Conservation (phyloP, 768 basidiomycete genomes). For the Amanita rubescens region DNA sequence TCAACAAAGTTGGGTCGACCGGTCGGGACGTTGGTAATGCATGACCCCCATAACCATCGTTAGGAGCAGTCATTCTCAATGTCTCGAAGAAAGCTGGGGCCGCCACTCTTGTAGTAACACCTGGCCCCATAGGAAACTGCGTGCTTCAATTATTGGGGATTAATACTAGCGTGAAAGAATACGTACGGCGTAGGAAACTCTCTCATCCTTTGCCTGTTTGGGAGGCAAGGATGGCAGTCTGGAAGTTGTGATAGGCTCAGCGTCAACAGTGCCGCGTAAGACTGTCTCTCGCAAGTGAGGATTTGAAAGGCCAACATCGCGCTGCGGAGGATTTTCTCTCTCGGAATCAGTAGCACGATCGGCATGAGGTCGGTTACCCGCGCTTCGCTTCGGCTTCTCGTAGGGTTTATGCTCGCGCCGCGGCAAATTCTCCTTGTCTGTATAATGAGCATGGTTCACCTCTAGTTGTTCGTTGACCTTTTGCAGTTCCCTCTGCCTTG, state of each 20-base stretch:
- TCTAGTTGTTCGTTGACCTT: background rate
- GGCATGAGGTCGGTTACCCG: background rate
- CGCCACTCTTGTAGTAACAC: background rate
- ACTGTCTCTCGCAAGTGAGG: background rate
- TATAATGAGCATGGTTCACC: background rate
- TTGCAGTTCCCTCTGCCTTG: background rate
- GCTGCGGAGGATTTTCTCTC: slow-evolving; percentile 1
- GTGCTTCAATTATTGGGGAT: background rate
- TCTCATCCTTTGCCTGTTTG: background rate
- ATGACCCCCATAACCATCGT: background rate
- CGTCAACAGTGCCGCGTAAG: background rate
- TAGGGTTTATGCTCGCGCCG: slow-evolving; percentile 1
- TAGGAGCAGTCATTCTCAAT: background rate
- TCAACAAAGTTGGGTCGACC: background rate
- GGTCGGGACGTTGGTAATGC: background rate
- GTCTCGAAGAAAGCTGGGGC: background rate
- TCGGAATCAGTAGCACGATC: slow-evolving; percentile 5
- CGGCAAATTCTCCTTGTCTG: slow-evolving; percentile 3
- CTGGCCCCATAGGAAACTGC: background rate
- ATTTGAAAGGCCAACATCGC: background rate
- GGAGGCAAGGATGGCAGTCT: background rate
- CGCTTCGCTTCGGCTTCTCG: slow-evolving; percentile 1
- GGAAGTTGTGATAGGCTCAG: background rate
- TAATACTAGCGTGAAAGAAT: background rate
- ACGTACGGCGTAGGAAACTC: background rate